Evolutionary conservation across 2,329 filamentous ascomycete genomes (phyloP).

Genomic region (Pleoardoris graminearum): DNA sequence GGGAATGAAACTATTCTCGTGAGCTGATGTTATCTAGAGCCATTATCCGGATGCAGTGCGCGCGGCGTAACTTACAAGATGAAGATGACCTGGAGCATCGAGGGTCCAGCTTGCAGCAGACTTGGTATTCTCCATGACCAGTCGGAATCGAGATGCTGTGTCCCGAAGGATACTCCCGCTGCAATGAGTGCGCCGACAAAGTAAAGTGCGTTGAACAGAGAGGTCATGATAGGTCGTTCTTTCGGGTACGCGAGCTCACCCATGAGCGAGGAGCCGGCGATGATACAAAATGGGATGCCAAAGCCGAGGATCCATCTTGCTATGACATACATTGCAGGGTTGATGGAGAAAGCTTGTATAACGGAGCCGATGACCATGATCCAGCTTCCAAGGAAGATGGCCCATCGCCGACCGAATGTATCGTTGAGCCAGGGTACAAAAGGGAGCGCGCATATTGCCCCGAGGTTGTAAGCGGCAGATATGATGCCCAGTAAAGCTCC

Average conservation of each 20-base stretch:
- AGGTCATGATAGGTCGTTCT: constrained; percentile 65
- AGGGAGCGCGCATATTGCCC: constrained; percentile 43
- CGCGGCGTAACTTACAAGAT: constrained; percentile 63
- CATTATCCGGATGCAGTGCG: background rate
- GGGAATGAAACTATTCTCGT: constrained; percentile 50
- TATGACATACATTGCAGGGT: constrained; percentile 56
- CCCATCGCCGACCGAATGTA: constrained; percentile 46
- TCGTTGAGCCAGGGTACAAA: constrained; percentile 46
- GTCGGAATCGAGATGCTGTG: constrained; percentile 48
- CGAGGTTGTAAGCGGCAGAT: constrained; percentile 50
- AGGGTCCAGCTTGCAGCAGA: constrained; percentile 46
- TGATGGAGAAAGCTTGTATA: constrained; percentile 30
- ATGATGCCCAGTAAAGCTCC: constrained; percentile 48
- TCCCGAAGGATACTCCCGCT: constrained; percentile 66
- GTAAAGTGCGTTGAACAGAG: constrained; percentile 70
- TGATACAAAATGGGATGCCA: constrained; percentile 66
- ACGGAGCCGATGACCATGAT: constrained; percentile 50
- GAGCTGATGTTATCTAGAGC: background rate
- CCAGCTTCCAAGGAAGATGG: constrained; percentile 48
- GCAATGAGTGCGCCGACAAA: constrained; percentile 61
- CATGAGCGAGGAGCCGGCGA: constrained; percentile 65
- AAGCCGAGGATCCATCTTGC: constrained; percentile 67
- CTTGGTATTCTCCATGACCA: constrained; percentile 66
- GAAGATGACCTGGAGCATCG: constrained; percentile 63
- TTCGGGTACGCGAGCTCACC: constrained; percentile 69